Percentiles rank a stretch among this genome's conserved stretches.
Evolutionary conservation across 192 early-diverging fungal species (phyloP).

Genomic region (Phlyctochytrium planicorne): DNA sequence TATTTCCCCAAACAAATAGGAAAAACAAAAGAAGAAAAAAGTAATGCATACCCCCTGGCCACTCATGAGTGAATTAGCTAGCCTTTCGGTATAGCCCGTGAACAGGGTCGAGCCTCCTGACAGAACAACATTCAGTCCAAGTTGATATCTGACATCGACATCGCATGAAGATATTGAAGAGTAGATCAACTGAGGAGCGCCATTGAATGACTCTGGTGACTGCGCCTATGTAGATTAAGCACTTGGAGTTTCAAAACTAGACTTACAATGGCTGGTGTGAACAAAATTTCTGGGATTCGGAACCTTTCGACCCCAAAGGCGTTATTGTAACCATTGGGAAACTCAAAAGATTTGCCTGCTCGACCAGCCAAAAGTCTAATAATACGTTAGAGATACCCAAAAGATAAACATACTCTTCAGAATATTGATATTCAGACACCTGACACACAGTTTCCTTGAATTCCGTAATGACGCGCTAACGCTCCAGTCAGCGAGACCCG

Average conservation of each 20-base stretch:
- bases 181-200: slow-evolving; percentile 64
- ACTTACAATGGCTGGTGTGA: slow-evolving; percentile 63
- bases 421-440: slow-evolving; percentile 68
- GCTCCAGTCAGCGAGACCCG: too few species aligned
- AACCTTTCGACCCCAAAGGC: slow-evolving; percentile 79
- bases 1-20: slow-evolving; percentile 11
- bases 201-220: not conserved
- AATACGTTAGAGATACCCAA: not conserved
- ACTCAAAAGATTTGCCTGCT: slow-evolving; percentile 87
- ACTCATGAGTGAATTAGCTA: slow-evolving; percentile 65
- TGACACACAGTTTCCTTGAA: slow-evolving; percentile 92
- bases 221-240: not conserved
- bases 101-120: slow-evolving; percentile 89
- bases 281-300: slow-evolving; percentile 81
- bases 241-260: not conserved
- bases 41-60: slow-evolving; percentile 63
- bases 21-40: slow-evolving; percentile 17
- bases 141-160: slow-evolving; percentile 78
- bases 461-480: slow-evolving; percentile 77
- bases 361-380: slow-evolving; percentile 29
- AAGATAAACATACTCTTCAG: slow-evolving; percentile 57
- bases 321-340: slow-evolving; percentile 91
- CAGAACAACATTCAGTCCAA: slow-evolving; percentile 81
- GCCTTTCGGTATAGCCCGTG: slow-evolving; percentile 83
- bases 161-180: slow-evolving; percentile 62